Conservation (phyloP, 2,329 filamentous ascomycete species). For the Verticillium dahliae region DNA sequence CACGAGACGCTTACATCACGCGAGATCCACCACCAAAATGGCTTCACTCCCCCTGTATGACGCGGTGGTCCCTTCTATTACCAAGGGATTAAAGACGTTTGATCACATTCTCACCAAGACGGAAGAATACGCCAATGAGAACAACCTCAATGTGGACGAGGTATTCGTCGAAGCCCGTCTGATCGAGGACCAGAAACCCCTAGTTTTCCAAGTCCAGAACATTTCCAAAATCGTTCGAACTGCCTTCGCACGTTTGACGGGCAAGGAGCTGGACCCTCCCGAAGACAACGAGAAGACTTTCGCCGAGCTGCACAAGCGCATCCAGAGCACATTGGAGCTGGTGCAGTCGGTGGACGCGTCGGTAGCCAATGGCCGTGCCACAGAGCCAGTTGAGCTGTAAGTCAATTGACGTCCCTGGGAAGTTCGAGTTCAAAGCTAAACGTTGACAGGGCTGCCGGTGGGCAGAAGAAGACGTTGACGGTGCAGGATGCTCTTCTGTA, state of each 20-base stretch:
- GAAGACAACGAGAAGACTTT: constrained; percentile 24
- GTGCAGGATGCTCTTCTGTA: constrained; percentile 31
- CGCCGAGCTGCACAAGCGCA: constrained; percentile 18
- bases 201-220: constrained; percentile 26
- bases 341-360: constrained; percentile 18
- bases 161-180: constrained; percentile 17
- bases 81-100: constrained; percentile 17
- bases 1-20: background rate
- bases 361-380: constrained; percentile 17
- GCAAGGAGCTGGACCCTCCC: constrained; percentile 14
- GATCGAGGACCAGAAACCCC: constrained; percentile 25
- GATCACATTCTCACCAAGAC: constrained; percentile 23
- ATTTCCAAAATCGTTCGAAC: constrained; percentile 21
- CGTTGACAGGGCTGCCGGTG: constrained; percentile 2
- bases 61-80: constrained; percentile 16
- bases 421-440: background rate
- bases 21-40: constrained; percentile 13
- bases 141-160: constrained; percentile 14
- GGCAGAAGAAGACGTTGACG: constrained; percentile 9
- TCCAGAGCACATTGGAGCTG: constrained; percentile 21
- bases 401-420: background rate
- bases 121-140: constrained; percentile 18
- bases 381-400: constrained; percentile 16
- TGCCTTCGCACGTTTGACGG: constrained; percentile 18
- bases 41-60: constrained; percentile 21